Evolutionary conservation across 129 eudicot genomes (phyloP).

Genomic region (Sambucus nigra): DNA sequence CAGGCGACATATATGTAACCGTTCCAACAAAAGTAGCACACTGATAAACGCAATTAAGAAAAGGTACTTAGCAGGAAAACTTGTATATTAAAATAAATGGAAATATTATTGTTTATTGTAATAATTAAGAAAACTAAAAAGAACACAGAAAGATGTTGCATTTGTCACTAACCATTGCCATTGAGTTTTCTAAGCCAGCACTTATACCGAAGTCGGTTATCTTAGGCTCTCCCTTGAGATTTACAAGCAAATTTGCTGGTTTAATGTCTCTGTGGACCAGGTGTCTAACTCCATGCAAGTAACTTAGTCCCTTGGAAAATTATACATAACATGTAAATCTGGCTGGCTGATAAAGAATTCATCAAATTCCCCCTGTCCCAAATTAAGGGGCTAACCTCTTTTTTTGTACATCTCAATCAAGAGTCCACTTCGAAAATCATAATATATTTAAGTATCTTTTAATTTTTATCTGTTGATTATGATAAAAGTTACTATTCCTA

Average conservation of each 20-base stretch:
- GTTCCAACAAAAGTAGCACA: conserved; percentile 99
- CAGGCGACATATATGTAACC: conserved; percentile 98
- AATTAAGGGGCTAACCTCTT: no score
- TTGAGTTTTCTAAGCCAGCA: conserved; percentile 95
- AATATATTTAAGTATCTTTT: no score
- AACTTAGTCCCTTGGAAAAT: conserved; percentile 62
- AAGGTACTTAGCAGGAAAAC: conserved; percentile 1
- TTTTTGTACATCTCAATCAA: no score
- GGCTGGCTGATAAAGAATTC: not conserved
- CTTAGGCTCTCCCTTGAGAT: conserved; percentile 96
- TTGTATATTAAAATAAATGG: not conserved
- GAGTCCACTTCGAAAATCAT: no score
- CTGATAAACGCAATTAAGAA: conserved; percentile 33
- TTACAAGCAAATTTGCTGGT: conserved; percentile 94
- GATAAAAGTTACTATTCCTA: no score
- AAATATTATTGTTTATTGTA: no score
- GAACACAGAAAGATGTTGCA: not conserved
- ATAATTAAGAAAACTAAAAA: not conserved
- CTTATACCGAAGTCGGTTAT: conserved; percentile 98
- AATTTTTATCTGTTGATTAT: no score
- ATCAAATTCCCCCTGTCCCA: no score
- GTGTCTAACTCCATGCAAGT: conserved; percentile 92
- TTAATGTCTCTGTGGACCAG: conserved; percentile 97
- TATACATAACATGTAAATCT: conserved; percentile 4
- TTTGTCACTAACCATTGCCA: conserved; percentile 76